Evolutionary conservation across 1,284 basidiomycete species (phyloP).

Genomic region (Apiotrichum siamense): DNA sequence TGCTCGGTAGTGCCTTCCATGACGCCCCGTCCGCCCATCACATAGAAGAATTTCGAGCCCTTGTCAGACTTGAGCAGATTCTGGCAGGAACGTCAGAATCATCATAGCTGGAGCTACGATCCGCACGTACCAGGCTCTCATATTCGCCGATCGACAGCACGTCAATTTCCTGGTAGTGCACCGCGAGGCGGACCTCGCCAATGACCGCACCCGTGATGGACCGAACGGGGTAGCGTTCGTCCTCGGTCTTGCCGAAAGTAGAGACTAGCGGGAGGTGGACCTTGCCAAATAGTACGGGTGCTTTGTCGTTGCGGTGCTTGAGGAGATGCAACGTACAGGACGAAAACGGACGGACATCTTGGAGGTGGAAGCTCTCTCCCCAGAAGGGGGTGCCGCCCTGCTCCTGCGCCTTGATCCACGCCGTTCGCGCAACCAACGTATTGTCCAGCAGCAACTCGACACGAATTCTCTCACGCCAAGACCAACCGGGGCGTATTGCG

Average conservation of each 20-base stretch:
- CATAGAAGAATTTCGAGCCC: constrained; percentile 14
- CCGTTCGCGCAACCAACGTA: constrained; percentile 20
- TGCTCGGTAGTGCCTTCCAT: constrained; percentile 17
- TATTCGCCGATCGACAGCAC: constrained; percentile 14
- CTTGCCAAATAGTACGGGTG: constrained; percentile 17
- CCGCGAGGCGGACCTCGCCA: constrained; percentile 28
- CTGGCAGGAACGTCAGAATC: neutral
- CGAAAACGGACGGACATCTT: constrained; percentile 17
- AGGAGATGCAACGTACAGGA: constrained; percentile 21
- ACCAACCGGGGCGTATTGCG: constrained; percentile 17
- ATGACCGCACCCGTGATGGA: constrained; percentile 18
- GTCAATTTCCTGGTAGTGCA: constrained; percentile 21
- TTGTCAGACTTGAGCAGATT: neutral
- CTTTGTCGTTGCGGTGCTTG: constrained; percentile 6
- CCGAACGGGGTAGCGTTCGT: constrained; percentile 29
- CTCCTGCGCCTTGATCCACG: constrained; percentile 23
- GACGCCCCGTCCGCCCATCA: constrained; percentile 11
- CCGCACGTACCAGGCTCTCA: constrained; percentile 2
- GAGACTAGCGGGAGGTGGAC: constrained; percentile 24
- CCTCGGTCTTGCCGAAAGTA: constrained; percentile 16
- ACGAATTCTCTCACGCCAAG: constrained; percentile 17
- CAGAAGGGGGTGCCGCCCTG: constrained; percentile 22
- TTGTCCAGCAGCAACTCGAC: constrained; percentile 25
- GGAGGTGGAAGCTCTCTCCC: constrained; percentile 25
- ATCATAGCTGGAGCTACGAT: neutral